A percentile compares a stretch with the other conserved stretches of the same genome.
Conservation (phyloP, 495 filamentous ascomycete species). For the Hyaloscypha hepaticicola region DNA sequence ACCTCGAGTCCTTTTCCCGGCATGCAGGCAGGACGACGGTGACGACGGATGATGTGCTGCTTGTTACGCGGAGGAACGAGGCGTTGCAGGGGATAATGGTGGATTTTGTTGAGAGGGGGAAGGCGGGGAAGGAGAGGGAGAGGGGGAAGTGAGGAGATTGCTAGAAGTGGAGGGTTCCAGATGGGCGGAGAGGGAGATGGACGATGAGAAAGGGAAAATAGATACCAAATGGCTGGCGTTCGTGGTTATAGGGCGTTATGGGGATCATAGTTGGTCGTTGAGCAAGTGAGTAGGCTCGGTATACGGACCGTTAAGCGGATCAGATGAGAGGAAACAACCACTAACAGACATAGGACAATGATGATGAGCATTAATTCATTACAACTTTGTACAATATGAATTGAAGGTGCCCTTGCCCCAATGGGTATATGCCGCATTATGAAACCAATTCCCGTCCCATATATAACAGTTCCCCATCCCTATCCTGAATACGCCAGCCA, state of each 20-base stretch:
- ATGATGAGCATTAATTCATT: neutral
- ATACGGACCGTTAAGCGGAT: neutral
- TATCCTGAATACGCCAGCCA: neutral
- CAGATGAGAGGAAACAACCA: neutral
- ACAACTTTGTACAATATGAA: neutral
- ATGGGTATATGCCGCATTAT: neutral
- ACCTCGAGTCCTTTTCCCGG: constrained; percentile 80
- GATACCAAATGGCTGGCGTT: too few species aligned
- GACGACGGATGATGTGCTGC: constrained; percentile 80
- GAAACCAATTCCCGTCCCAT: neutral
- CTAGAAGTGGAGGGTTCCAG: neutral
- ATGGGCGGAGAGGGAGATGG: neutral
- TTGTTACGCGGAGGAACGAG: constrained; percentile 83
- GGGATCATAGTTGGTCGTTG: too few species aligned
- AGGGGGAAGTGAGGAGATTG: constrained; percentile 16
- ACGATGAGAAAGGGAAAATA: neutral
- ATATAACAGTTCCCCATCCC: neutral
- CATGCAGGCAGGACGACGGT: constrained; percentile 85
- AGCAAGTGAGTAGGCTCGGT: too few species aligned
- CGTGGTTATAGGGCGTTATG: too few species aligned
- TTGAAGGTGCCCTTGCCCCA: neutral
- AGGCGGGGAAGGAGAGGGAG: constrained; percentile 32
- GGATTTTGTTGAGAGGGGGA: constrained; percentile 61
- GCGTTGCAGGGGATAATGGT: constrained; percentile 73
- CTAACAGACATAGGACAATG: neutral